Evolutionary conservation across 257 asterid genomes (phyloP).

Genomic region (Cruciata laevipes): DNA sequence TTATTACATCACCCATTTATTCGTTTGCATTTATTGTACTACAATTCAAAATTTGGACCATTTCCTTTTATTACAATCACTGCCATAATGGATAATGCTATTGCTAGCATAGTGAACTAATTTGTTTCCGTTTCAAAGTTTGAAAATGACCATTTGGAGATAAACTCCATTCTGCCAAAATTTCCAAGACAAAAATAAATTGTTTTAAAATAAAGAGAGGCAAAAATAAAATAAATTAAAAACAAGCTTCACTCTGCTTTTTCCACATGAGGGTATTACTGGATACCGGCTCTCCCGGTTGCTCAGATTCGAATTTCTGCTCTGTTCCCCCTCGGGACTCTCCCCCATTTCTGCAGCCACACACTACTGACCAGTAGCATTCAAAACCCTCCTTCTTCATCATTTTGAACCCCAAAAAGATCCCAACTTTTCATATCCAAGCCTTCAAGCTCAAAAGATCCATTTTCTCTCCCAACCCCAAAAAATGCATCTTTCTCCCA

Average conservation of each 20-base stretch:
- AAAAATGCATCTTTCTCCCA: conserved; percentile 24
- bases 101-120: too few species aligned
- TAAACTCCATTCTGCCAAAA: too few species aligned
- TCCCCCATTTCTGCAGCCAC: not conserved
- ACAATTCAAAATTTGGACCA: not conserved
- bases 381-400: not conserved
- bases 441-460: not conserved
- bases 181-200: too few species aligned
- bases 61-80: not conserved
- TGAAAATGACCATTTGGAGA: not conserved
- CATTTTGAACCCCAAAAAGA: conserved; percentile 19
- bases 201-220: too few species aligned
- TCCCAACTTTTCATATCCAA: not conserved
- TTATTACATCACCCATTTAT: not conserved
- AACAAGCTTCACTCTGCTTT: too few species aligned
- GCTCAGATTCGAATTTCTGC: conserved; percentile 36
- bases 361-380: not conserved
- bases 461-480: conserved; percentile 8
- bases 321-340: conserved; percentile 25
- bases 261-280: conserved; percentile 35
- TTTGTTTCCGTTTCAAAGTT: not conserved
- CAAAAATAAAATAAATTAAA: too few species aligned
- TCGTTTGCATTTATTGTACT: not conserved
- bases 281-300: conserved; percentile 43
- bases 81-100: too few species aligned